A percentile compares a stretch with the other conserved stretches of the same genome.
Evolutionary conservation across 1,284 basidiomycete genomes (phyloP).

Genomic region (Lentinus polychrous): DNA sequence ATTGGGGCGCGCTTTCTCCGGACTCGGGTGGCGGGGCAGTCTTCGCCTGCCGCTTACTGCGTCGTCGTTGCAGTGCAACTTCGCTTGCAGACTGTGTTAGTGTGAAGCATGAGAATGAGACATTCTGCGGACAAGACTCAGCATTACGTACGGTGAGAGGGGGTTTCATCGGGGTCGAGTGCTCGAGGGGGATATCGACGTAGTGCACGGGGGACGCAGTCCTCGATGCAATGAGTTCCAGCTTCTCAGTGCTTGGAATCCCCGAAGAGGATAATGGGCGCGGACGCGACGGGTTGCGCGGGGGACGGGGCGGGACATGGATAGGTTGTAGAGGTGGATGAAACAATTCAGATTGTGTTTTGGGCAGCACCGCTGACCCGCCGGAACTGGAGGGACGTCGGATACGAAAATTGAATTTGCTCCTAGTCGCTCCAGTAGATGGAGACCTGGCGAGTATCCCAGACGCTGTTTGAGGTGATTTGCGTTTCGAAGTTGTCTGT

Average conservation of each 20-base stretch:
- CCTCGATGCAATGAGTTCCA: background rate
- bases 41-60: background rate
- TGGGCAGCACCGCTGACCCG: constrained; percentile 3
- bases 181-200: background rate
- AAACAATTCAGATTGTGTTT: background rate
- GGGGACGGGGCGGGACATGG: constrained; percentile 13
- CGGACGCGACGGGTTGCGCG: constrained; percentile 17
- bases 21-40: constrained; percentile 1
- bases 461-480: background rate
- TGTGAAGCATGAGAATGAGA: background rate
- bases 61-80: constrained; percentile 1
- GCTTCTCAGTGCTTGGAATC: background rate
- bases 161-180: background rate
- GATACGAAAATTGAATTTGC: constrained; percentile 14
- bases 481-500: background rate
- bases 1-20: constrained; percentile 20
- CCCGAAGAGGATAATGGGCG: constrained; percentile 14
- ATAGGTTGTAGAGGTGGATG: constrained; percentile 2
- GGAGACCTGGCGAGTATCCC: no score
- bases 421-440: no score
- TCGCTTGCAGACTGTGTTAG: background rate
- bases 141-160: background rate
- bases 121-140: background rate
- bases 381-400: constrained; percentile 19
- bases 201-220: background rate